Conservation (phyloP, 2,329 filamentous ascomycete species). For the Taxawa tesnikishii region DNA sequence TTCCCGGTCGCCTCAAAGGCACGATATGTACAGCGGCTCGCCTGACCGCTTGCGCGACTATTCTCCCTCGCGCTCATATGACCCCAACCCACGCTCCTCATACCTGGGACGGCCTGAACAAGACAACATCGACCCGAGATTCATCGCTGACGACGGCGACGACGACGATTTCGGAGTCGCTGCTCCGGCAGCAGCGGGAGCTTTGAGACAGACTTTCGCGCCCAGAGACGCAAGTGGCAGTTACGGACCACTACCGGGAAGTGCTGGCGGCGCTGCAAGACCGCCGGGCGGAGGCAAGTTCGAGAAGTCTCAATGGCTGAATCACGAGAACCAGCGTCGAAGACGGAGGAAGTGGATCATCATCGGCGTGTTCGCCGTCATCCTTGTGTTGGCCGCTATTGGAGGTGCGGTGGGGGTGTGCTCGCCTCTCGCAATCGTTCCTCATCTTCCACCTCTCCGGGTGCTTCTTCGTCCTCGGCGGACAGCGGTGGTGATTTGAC, state of each 20-base stretch:
- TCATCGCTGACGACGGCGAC: slow-evolving; percentile 78
- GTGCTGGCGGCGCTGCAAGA: slow-evolving; percentile 14
- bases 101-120: too few species aligned
- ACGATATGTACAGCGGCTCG: too few species aligned
- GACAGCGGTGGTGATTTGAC: slow-evolving; percentile 48
- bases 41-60: too few species aligned
- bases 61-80: too few species aligned
- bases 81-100: too few species aligned
- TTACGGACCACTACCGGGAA: slow-evolving; percentile 43
- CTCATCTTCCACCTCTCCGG: slow-evolving; percentile 13
- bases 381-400: slow-evolving; percentile 59
- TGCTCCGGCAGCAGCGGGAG: slow-evolving; percentile 42
- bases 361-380: slow-evolving; percentile 47
- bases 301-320: slow-evolving; percentile 58
- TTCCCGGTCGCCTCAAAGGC: too few species aligned
- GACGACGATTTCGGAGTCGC: slow-evolving; percentile 38
- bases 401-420: slow-evolving; percentile 64
- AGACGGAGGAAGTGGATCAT: slow-evolving; percentile 60
- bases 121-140: slow-evolving; percentile 56
- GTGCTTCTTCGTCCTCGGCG: slow-evolving; percentile 7
- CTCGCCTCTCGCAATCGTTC: slow-evolving; percentile 34
- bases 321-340: slow-evolving; percentile 46
- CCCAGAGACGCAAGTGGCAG: slow-evolving; percentile 22
- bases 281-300: slow-evolving; percentile 9
- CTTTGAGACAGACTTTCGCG: slow-evolving; percentile 20